These are phyloP conservation scores for Aureobasidium lini DNA, from an alignment of 2,329 filamentous ascomycete species.

Conservation along the genomic window DNA sequence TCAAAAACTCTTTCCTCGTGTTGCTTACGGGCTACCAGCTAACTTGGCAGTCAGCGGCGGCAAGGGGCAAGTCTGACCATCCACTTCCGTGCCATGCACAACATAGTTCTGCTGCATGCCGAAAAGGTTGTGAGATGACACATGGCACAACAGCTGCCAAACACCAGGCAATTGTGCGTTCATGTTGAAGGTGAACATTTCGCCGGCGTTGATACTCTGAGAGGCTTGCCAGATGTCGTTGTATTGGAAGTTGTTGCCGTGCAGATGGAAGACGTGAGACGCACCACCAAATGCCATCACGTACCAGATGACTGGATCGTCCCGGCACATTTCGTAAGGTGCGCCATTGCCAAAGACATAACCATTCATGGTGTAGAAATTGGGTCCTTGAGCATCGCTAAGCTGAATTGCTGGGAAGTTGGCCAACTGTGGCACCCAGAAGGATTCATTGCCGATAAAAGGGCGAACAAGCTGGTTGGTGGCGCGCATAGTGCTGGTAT, in stretches of 20 bases:
- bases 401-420: constrained; percentile 18
- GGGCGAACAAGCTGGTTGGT: constrained; percentile 8
- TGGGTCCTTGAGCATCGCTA: constrained; percentile 15
- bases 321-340: constrained; percentile 24
- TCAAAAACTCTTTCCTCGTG: neutral
- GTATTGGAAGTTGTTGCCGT: constrained; percentile 23
- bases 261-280: constrained; percentile 25
- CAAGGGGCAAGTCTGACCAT: constrained; percentile 18
- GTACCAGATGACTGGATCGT: constrained; percentile 28
- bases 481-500: neutral
- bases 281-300: constrained; percentile 21
- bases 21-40: neutral
- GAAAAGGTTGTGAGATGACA: constrained; percentile 18
- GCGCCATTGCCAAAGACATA: constrained; percentile 25
- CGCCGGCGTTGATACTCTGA: constrained; percentile 21
- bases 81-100: constrained; percentile 12
- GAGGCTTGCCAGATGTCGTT: constrained; percentile 14
- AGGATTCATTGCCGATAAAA: constrained; percentile 17
- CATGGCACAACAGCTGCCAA: constrained; percentile 24
- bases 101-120: constrained; percentile 22
- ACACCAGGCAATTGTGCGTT: constrained; percentile 19
- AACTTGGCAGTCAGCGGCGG: constrained; percentile 14
- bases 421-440: constrained; percentile 20
- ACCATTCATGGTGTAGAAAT: constrained; percentile 23
- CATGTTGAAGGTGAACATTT: constrained; percentile 24